phyloP scores from a whole-genome alignment of 2,329 filamentous ascomycete species.

The Ophiostoma australiae region DNA sequence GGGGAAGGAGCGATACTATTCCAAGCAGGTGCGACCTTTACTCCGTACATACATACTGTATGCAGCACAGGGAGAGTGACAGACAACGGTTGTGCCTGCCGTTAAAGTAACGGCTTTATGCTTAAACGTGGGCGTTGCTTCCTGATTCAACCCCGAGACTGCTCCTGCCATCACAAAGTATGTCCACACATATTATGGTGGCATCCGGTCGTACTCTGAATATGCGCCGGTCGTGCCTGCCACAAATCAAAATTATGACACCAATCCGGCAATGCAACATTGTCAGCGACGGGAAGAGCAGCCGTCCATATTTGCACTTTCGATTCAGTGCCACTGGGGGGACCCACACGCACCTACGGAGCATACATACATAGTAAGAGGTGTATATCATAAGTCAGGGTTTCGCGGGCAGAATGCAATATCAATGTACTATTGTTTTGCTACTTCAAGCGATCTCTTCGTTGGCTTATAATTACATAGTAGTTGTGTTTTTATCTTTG shows the following conservation, averaged over 20 bases:
- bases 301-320: background rate
- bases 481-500: background rate
- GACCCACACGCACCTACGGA: background rate
- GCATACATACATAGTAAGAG: too few relatives aligned
- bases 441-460: constrained; percentile 8
- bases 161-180: background rate
- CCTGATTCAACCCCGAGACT: background rate
- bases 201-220: background rate
- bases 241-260: background rate
- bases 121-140: too few relatives aligned
- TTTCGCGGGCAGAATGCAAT: background rate
- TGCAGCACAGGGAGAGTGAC: background rate
- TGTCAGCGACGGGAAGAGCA: background rate
- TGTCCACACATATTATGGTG: background rate
- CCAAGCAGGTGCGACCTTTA: background rate
- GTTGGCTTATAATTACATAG: background rate
- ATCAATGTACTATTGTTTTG: background rate
- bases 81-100: background rate
- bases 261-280: background rate
- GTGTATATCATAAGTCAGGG: background rate
- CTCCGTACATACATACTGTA: too few relatives aligned
- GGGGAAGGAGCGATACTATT: background rate
- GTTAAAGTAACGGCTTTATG: too few relatives aligned
- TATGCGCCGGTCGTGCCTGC: background rate
- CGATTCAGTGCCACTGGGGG: background rate